Evolutionary conservation across 2,329 filamentous ascomycete genomes (phyloP).

Genomic region (Eutypa lata): DNA sequence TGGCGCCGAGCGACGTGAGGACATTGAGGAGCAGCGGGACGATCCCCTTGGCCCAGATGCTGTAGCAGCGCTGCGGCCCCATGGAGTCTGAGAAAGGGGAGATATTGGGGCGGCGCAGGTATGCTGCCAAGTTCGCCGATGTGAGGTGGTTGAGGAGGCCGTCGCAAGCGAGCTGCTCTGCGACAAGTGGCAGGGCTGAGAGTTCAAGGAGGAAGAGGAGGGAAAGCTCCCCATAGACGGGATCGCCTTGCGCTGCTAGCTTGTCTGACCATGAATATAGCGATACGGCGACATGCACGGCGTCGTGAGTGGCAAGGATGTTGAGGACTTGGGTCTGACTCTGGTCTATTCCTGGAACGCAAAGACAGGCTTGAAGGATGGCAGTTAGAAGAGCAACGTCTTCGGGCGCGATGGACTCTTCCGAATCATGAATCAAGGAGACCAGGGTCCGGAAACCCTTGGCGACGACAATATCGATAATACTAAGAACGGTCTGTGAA

Average conservation of each 20-base stretch:
- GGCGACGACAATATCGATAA: conserved; percentile 75
- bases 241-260: conserved; percentile 73
- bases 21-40: conserved; percentile 87
- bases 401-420: conserved; percentile 62
- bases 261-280: conserved; percentile 94
- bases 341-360: conserved; percentile 72
- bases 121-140: conserved; percentile 73
- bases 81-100: conserved; percentile 75
- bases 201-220: conserved; percentile 85
- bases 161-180: conserved; percentile 87
- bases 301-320: conserved; percentile 67
- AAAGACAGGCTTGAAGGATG: conserved; percentile 79
- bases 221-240: conserved; percentile 89
- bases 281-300: conserved; percentile 76
- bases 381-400: conserved; percentile 87
- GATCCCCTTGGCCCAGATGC: conserved; percentile 85
- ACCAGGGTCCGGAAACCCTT: conserved; percentile 81
- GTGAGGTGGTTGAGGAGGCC: conserved; percentile 77
- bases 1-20: conserved; percentile 74
- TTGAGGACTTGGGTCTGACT: conserved; percentile 68
- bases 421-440: conserved; percentile 74
- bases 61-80: conserved; percentile 71
- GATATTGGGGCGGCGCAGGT: conserved; percentile 68
- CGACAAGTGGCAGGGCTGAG: conserved; percentile 74
- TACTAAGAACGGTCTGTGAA: conserved; percentile 67